phyloP scores from a whole-genome alignment of 1,139 yeast species.

The Protomyces macrosporus region DNA sequence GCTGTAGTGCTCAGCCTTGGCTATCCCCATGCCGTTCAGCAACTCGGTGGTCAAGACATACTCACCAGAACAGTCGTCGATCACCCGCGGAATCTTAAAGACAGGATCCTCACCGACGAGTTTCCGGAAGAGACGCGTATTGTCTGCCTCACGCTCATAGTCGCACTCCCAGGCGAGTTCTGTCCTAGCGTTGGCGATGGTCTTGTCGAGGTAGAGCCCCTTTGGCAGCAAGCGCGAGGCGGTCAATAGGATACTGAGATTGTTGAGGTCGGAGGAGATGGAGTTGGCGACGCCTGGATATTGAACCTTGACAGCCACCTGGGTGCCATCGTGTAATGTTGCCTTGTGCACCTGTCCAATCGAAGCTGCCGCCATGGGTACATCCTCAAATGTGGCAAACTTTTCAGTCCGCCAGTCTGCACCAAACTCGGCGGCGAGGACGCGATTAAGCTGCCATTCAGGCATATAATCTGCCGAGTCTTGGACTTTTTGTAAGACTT shows the following conservation, averaged over 20 bases:
- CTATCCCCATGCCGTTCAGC: constrained; percentile 78
- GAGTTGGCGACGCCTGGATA: constrained; percentile 96
- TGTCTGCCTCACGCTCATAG: constrained; percentile 81
- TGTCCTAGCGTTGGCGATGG: constrained; percentile 85
- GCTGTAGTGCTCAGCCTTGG: constrained; percentile 58
- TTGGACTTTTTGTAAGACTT: constrained; percentile 76
- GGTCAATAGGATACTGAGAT: constrained; percentile 68
- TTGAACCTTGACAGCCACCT: constrained; percentile 93
- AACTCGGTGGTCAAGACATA: constrained; percentile 86
- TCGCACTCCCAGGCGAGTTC: constrained; percentile 98
- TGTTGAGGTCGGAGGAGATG: constrained; percentile 89
- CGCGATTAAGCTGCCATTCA: constrained; percentile 73
- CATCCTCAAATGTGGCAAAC: constrained; percentile 71
- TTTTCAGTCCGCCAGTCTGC: constrained; percentile 59
- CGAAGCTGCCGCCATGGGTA: constrained; percentile 96
- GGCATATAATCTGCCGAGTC: constrained; percentile 98
- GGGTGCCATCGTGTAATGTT: constrained; percentile 48
- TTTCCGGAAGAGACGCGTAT: constrained; percentile 62
- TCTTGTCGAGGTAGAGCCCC: constrained; percentile 84
- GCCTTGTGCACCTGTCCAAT: constrained; percentile 96
- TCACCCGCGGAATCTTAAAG: constrained; percentile 76
- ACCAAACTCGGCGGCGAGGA: constrained; percentile 70
- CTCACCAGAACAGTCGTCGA: constrained; percentile 69
- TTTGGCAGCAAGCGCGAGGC: constrained; percentile 86
- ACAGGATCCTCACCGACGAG: constrained; percentile 60